Evolutionary conservation across 2,329 filamentous ascomycete genomes (phyloP), one percentile per base, ranked within the genome.

Genomic region (Penicillium sp.): DNA sequence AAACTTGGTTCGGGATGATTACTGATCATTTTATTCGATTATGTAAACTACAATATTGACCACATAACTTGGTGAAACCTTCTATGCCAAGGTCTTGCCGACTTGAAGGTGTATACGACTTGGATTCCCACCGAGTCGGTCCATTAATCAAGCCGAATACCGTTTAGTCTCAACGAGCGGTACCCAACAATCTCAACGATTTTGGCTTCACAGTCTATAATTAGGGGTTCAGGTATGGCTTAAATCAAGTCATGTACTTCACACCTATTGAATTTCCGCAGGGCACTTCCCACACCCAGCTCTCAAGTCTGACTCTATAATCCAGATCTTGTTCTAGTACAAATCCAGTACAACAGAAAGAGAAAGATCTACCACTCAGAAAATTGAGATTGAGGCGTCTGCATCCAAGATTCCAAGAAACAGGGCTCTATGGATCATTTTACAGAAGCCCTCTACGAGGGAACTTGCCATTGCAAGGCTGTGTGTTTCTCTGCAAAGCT

Each of bases 391-490:
- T 4, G 33, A 2, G 9, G 28, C n/a, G 39, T 4, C 39, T 41
- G 18, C 13, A 41, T 24, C 27, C 27, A 9, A 33, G 7, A 32
- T 32, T 12, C 39, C 5, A 8, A 32, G 8, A 13, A 9, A 12
- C 3, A 2, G 12, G 27, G 12, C 8, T 7, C 39, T 5, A 25
- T 11, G 6, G 28, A 32, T 12, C 27, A 29, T 5, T 9, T 5
- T 3, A 41, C 39, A 6, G 13, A 9, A 29, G 39, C 32, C 5
- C 5, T 25, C 27, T 33, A 41, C 13, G 39, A 41, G 28, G 39
- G 39, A 41, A 32, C 9, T 9, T 41, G 39, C n/a, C 39, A 41
- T 41, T 41, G 39, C 39, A 41, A 33, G 33, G 39, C 39, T 24
- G 39, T 41, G 27, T 26, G 29, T 32, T 41, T 11, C n/a, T 32